Conservation (phyloP, 805 yeast species). For the Clavispora phyllophila region DNA sequence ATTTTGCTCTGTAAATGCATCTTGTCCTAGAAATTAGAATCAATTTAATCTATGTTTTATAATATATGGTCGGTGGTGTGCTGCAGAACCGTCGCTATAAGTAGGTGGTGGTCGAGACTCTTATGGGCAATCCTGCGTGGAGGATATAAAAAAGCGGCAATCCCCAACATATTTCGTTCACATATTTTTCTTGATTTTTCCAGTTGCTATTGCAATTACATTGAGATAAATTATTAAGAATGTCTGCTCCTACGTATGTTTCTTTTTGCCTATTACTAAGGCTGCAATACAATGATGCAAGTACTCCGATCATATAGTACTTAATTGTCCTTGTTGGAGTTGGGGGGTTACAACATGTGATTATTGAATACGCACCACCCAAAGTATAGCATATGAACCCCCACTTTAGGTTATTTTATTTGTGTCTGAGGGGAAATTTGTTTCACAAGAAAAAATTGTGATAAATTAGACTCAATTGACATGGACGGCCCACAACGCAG, state of each 20-base stretch:
- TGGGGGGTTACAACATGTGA: background rate
- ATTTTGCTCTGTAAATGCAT: no score
- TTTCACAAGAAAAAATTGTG: no score
- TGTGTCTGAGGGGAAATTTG: background rate
- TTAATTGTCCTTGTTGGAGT: background rate
- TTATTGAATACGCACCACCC: background rate
- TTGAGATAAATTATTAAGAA: constrained; percentile 5
- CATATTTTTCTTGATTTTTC: background rate
- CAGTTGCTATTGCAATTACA: constrained; percentile 1
- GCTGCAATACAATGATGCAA: background rate
- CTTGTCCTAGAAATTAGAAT: no score
- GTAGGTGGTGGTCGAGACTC: background rate
- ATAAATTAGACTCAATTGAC: background rate
- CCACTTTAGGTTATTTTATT: background rate
- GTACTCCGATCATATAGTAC: background rate
- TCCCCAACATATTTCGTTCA: constrained; percentile 1
- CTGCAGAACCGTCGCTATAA: background rate
- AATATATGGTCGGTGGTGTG: no score
- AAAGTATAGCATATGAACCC: background rate
- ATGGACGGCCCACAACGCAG: background rate
- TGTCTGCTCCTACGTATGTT: constrained; percentile 44
- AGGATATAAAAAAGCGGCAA: constrained; percentile 2
- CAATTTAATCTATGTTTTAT: no score
- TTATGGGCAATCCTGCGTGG: background rate
- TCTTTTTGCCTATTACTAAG: background rate